phyloP scores from a whole-genome alignment of 2,329 filamentous ascomycete genomes.

The Colletotrichum magnum region DNA sequence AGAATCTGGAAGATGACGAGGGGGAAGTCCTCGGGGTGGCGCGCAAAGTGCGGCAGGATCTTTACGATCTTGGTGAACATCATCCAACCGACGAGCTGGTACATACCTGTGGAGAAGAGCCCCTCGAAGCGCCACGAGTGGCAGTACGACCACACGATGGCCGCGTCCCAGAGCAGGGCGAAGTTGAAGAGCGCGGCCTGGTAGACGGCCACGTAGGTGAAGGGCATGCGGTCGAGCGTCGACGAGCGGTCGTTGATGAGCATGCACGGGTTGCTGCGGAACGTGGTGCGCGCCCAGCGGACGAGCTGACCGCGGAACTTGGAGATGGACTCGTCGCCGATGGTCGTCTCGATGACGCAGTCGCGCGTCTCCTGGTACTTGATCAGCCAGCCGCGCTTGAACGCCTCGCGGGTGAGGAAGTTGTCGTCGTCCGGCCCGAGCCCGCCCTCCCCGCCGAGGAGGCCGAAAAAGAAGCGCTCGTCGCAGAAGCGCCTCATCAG shows the following conservation, averaged over 20 bases:
- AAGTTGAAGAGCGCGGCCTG: constrained; percentile 68
- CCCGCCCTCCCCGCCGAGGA: constrained; percentile 53
- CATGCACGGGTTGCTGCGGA: constrained; percentile 67
- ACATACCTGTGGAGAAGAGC: background rate
- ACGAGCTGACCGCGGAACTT: constrained; percentile 68
- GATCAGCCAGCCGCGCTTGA: constrained; percentile 65
- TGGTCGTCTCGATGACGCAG: constrained; percentile 64
- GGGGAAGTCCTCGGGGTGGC: constrained; percentile 65
- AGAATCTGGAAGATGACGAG: constrained; percentile 64
- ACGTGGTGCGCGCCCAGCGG: constrained; percentile 72
- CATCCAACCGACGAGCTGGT: constrained; percentile 59
- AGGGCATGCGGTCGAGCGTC: constrained; percentile 56
- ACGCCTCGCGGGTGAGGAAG: constrained; percentile 69
- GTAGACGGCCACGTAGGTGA: constrained; percentile 70
- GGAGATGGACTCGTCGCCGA: constrained; percentile 58
- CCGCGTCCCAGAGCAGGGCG: constrained; percentile 65
- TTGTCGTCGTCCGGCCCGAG: constrained; percentile 74
- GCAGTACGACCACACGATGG: constrained; percentile 52
- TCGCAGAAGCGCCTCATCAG: constrained; percentile 62
- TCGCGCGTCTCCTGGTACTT: constrained; percentile 67
- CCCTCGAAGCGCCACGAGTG: background rate
- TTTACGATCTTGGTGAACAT: constrained; percentile 71
- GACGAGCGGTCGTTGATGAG: constrained; percentile 48
- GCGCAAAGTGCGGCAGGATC: constrained; percentile 65
- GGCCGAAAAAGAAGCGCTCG: constrained; percentile 64